These are phyloP conservation scores for Mycosarcoma mackinlayi DNA, from an alignment of 1,284 basidiomycete genomes.

Conservation along the genomic window DNA sequence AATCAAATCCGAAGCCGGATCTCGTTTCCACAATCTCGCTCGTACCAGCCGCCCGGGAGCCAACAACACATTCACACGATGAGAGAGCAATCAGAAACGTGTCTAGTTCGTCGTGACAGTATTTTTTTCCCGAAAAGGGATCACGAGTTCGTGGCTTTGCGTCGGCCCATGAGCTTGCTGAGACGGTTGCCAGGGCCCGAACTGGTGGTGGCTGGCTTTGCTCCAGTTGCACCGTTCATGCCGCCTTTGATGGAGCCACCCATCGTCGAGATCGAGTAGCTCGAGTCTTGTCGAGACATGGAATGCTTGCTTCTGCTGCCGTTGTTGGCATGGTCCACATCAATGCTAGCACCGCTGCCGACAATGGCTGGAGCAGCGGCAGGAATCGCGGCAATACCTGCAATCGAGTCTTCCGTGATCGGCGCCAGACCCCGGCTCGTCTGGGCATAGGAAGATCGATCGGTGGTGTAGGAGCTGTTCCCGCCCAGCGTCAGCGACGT, in stretches of 20 bases:
- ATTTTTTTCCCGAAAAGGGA: no score
- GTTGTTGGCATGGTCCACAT: neutral
- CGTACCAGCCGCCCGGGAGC: no score
- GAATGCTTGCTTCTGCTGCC: conserved; percentile 11
- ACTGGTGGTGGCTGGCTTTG: conserved; percentile 2
- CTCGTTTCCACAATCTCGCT: no score
- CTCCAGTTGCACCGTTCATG: neutral
- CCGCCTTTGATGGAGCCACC: conserved; percentile 25
- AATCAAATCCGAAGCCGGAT: no score
- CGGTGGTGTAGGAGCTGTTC: neutral
- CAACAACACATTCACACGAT: no score
- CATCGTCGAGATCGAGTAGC: conserved; percentile 20
- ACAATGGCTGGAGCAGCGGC: conserved; percentile 8
- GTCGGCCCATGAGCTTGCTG: conserved; percentile 47
- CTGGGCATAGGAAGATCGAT: conserved; percentile 8
- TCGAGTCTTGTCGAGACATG: conserved; percentile 21
- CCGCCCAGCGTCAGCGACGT: conserved; percentile 1
- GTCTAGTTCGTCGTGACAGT: no score
- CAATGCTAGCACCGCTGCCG: neutral
- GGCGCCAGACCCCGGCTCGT: conserved; percentile 18
- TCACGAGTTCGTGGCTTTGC: conserved; percentile 27
- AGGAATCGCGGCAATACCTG: conserved; percentile 38
- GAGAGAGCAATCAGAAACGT: no score
- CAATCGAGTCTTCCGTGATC: conserved; percentile 42
- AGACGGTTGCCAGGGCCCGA: conserved; percentile 22